Percentiles rank a stretch among this genome's conserved stretches.
These are phyloP conservation scores for Didymella lethalis DNA, from an alignment of 2,329 filamentous ascomycete genomes.

Conservation along the genomic window DNA sequence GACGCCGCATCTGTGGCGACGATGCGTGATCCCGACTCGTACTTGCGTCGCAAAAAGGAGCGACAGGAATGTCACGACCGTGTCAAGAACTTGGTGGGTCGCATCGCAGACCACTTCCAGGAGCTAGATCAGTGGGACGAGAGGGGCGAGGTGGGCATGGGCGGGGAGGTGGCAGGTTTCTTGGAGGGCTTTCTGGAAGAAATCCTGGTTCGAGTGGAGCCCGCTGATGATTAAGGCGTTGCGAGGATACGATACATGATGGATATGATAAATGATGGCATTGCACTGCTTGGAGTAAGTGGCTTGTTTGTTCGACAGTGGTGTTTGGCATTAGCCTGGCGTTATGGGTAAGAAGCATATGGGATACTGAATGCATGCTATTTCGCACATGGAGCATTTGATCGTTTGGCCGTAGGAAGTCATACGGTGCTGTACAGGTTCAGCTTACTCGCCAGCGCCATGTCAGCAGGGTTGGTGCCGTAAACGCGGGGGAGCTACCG, in stretches of 20 bases:
- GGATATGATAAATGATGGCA: slow-evolving; percentile 4
- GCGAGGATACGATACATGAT: slow-evolving; percentile 4
- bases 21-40: slow-evolving; percentile 65
- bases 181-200: slow-evolving; percentile 93
- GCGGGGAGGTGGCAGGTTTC: slow-evolving; percentile 85
- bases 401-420: not conserved
- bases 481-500: slow-evolving; percentile 10
- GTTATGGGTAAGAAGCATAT: not conserved
- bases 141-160: slow-evolving; percentile 90
- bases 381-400: not conserved
- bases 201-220: slow-evolving; percentile 89
- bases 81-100: slow-evolving; percentile 80
- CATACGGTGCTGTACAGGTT: not conserved
- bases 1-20: slow-evolving; percentile 55
- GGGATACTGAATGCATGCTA: not conserved
- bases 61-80: slow-evolving; percentile 76
- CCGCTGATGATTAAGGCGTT: slow-evolving; percentile 69
- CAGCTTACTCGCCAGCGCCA: slow-evolving; percentile 13
- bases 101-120: slow-evolving; percentile 81
- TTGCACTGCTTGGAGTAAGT: slow-evolving; percentile 12
- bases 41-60: slow-evolving; percentile 44
- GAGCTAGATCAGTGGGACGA: slow-evolving; percentile 92
- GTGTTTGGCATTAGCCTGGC: slow-evolving; percentile 10
- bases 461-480: slow-evolving; percentile 4
- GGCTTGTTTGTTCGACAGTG: not conserved